Evolutionary conservation across 2,329 filamentous ascomycete species (phyloP), one percentile per base, ranked within the genome.

Genomic region (Aschersonia sp.): DNA sequence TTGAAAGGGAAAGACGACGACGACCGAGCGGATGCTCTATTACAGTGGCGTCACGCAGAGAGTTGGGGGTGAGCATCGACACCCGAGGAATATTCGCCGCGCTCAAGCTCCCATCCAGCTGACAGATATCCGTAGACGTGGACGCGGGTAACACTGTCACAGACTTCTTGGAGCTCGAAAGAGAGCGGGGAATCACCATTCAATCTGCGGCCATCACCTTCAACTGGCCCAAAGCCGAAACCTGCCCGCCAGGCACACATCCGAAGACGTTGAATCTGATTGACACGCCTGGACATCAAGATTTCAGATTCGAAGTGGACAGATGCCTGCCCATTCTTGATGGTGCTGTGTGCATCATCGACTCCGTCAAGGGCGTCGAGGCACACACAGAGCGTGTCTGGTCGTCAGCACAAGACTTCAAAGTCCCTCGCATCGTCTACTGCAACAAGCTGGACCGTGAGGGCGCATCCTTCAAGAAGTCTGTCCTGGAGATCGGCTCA

Each of bases 21-120:
- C 92, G 0, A 97, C 92, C 3, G 92, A 98, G 78, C 89, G 92
- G 50, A 97, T 97, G 91, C 84, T 98, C 59, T 97, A 89, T 61
- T 95, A 96, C 60, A 94, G 88, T 62, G 91, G 92, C 45, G 82
- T 89, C 52, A 94, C 89, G 7, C 76, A 86, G 54, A 76, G 89
- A 63, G 80, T 96, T 59, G 92, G 92, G 68, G 75, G 75, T 77
- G 20, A 20, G 20, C 20, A 20, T 20, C 20, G 20, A 20, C 1
- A 20, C 20, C 20, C 20, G 59, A 45, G 72, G 62, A 4, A 1
- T 2, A 40, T 10, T 5, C n/a, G 3, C 31, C 43, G 31, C 20
- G 43, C n/a, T 5, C 9, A 12, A 30, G 31, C 30, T 32, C 9
- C n/a, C 43, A 30, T 30, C 43, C 45, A 4, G 30, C 45, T 49